Evolutionary conservation across 768 basidiomycete species (phyloP).

Genomic region (Hypholoma sublateritium): DNA sequence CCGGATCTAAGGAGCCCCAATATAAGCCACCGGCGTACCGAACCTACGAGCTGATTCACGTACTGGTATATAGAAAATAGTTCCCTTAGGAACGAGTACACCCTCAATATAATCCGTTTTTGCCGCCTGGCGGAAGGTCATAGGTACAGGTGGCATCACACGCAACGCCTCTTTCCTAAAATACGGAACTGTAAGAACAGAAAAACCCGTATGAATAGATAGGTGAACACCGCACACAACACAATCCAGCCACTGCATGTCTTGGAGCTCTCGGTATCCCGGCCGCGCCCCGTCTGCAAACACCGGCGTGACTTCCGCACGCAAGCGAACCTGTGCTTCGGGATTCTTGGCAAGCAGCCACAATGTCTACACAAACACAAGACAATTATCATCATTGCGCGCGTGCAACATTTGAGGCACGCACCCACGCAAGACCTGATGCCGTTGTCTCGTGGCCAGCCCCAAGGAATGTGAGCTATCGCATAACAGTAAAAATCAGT

Average conservation of each 20-base stretch:
- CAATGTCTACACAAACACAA: slow-evolving; percentile 30
- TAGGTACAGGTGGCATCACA: slow-evolving; percentile 39
- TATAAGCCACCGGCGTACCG: neutral
- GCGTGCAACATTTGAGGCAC: slow-evolving; percentile 3
- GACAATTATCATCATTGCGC: neutral
- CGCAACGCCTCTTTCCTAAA: slow-evolving; percentile 40
- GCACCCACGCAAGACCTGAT: slow-evolving; percentile 48
- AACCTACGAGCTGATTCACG: neutral
- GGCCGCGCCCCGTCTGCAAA: slow-evolving; percentile 31
- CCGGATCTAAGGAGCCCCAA: slow-evolving; percentile 34
- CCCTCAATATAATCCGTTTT: slow-evolving; percentile 42
- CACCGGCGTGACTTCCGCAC: slow-evolving; percentile 50
- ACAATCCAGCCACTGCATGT: slow-evolving; percentile 39
- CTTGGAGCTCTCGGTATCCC: slow-evolving; percentile 39
- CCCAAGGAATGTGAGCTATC: slow-evolving; percentile 46
- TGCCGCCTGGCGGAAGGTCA: slow-evolving; percentile 36
- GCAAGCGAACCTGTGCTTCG: slow-evolving; percentile 47
- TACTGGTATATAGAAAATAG: slow-evolving; percentile 39
- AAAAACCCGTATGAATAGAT: neutral
- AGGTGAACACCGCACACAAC: slow-evolving; percentile 31
- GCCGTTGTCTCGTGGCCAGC: slow-evolving; percentile 50
- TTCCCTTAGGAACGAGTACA: slow-evolving; percentile 41
- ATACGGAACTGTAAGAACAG: neutral
- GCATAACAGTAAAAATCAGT: neutral
- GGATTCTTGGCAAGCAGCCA: slow-evolving; percentile 55